These are phyloP conservation scores for Elongisporangium undulatum DNA, from an alignment of 352 stramenopile genomes.

Conservation along the genomic window DNA sequence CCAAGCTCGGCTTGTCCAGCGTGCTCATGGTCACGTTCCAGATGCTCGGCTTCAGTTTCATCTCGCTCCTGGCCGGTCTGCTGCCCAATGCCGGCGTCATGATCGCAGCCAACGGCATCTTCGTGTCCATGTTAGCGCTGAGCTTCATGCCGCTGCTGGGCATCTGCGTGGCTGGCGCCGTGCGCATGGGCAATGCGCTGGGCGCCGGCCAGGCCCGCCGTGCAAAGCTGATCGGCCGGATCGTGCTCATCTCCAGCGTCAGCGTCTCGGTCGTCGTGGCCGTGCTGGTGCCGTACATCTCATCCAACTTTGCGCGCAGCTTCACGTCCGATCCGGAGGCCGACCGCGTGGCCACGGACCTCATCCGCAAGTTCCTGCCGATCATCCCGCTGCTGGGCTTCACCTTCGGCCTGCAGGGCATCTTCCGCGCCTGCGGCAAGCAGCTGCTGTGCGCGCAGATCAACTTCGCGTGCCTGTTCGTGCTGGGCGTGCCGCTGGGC, in stretches of 20 bases:
- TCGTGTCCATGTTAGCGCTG: slow-evolving; percentile 20
- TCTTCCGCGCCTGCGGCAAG: slow-evolving; percentile 45
- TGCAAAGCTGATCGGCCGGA: slow-evolving; percentile 12
- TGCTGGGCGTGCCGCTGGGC: slow-evolving; percentile 39
- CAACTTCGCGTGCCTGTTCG: slow-evolving; percentile 49
- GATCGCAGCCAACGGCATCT: slow-evolving; percentile 32
- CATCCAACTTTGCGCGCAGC: slow-evolving; percentile 24
- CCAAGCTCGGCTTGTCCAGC: slow-evolving; percentile 27
- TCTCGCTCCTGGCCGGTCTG: slow-evolving; percentile 47
- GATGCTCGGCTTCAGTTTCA: slow-evolving; percentile 34
- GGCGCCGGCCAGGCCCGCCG: slow-evolving; percentile 19
- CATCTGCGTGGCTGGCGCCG: slow-evolving; percentile 23
- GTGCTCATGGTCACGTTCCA: slow-evolving; percentile 54
- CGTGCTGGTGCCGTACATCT: slow-evolving; percentile 22
- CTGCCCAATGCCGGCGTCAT: slow-evolving; percentile 37
- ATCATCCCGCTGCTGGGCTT: slow-evolving; percentile 34
- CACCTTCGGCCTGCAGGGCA: slow-evolving; percentile 30
- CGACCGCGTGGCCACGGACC: slow-evolving; percentile 15
- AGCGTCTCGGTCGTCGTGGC: slow-evolving; percentile 27
- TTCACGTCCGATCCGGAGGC: slow-evolving; percentile 36
- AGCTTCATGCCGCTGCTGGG: slow-evolving; percentile 22
- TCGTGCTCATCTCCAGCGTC: slow-evolving; percentile 19
- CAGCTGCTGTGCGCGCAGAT: slow-evolving; percentile 43
- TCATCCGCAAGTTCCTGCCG: slow-evolving; percentile 27
- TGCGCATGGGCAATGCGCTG: slow-evolving; percentile 30